These are phyloP conservation scores for Cladosporium sp. DNA, from an alignment of 2,329 filamentous ascomycete species.

Conservation along the genomic window DNA sequence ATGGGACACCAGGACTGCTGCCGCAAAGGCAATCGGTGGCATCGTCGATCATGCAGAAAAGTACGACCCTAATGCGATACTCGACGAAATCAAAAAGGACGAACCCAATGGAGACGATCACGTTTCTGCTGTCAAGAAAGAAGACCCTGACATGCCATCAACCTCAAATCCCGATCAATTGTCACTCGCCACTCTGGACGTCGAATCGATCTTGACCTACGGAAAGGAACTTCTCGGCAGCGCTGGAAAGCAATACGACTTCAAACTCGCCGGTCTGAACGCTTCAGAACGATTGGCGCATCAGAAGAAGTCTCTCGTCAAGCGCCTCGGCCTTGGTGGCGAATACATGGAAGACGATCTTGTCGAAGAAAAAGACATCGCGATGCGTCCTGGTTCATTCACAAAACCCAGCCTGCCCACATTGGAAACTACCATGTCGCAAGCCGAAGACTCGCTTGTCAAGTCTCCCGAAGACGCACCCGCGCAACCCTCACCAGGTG, in stretches of 20 bases:
- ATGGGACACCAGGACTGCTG: conserved; percentile 94
- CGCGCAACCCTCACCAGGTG: conserved; percentile 29
- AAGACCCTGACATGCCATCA: conserved; percentile 44
- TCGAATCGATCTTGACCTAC: conserved; percentile 76
- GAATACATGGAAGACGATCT: conserved; percentile 85
- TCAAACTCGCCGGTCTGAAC: conserved; percentile 77
- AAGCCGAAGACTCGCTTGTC: conserved; percentile 34
- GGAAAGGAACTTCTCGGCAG: conserved; percentile 83
- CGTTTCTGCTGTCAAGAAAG: conserved; percentile 56
- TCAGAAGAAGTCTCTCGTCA: conserved; percentile 84
- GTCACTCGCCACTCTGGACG: conserved; percentile 72
- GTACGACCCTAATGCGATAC: conserved; percentile 72
- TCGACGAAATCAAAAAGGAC: conserved; percentile 37
- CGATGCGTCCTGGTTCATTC: conserved; percentile 39
- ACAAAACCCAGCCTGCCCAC: conserved; percentile 47
- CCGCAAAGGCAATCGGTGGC: conserved; percentile 90
- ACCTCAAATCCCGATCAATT: conserved; percentile 63
- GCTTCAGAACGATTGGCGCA: conserved; percentile 78
- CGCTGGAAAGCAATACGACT: conserved; percentile 80
- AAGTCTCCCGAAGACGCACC: conserved; percentile 37
- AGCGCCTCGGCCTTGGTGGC: conserved; percentile 80
- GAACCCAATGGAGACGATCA: conserved; percentile 42
- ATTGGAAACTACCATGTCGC: conserved; percentile 56
- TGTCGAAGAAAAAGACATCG: conserved; percentile 65
- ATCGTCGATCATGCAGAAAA: conserved; percentile 86